Conservation (phyloP, 108 stramenopile genomes). For the Stephanodiscus minutulus region DNA sequence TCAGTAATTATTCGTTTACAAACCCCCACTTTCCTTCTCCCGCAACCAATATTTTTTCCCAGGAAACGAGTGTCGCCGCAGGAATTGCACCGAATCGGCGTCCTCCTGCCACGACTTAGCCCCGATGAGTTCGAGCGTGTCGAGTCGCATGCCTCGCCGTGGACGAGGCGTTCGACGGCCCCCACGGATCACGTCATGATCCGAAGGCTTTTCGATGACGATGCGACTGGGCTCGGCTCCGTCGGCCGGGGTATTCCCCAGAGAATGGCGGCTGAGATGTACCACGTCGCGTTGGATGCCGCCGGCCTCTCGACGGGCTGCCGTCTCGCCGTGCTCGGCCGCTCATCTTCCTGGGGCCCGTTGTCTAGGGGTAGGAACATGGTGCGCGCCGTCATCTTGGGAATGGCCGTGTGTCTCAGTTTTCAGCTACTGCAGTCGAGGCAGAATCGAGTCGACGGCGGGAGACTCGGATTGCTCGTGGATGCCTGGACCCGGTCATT, state of each 20-base stretch:
- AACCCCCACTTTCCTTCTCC: not conserved
- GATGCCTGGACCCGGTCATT: not conserved
- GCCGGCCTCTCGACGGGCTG: constrained; percentile 10
- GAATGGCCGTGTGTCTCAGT: not conserved
- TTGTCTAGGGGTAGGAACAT: not conserved
- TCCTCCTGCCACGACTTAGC: constrained; percentile 9
- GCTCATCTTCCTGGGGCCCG: not conserved
- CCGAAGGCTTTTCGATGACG: not conserved
- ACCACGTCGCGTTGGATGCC: constrained; percentile 26
- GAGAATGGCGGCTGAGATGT: constrained; percentile 4
- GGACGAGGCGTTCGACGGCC: constrained; percentile 21
- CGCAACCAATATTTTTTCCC: not conserved
- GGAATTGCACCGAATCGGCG: constrained; percentile 1
- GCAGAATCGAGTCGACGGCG: not conserved
- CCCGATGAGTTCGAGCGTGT: not conserved
- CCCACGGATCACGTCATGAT: constrained; percentile 22
- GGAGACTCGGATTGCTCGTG: not conserved
- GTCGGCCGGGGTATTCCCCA: not conserved
- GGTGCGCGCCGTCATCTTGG: not conserved
- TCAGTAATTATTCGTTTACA: not conserved
- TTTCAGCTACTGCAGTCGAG: not conserved
- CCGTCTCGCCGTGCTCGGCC: too few species aligned
- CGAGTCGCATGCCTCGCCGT: not conserved
- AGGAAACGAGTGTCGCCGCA: constrained; percentile 16
- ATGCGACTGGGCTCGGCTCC: not conserved